phyloP scores from a whole-genome alignment of 345 rosid species.

The Gossypium arboreum region DNA sequence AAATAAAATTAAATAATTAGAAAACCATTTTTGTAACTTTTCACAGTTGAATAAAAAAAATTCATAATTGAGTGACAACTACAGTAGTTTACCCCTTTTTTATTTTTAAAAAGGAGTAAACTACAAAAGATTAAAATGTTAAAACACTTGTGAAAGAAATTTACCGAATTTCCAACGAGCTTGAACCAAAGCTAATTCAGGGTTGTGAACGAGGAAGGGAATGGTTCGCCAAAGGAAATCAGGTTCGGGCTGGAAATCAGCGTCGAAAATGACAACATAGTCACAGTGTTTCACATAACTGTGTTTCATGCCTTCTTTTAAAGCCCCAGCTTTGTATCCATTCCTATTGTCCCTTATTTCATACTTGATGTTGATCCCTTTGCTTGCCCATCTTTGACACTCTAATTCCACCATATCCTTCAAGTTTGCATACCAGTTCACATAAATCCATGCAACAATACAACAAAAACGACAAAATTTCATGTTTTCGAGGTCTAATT shows the following conservation, averaged over 20 bases:
- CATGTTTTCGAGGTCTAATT: too few relatives aligned
- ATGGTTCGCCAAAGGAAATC: conserved; percentile 83
- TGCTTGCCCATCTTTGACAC: conserved; percentile 93
- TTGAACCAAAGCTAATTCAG: conserved; percentile 75
- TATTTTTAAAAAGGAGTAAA: too few relatives aligned
- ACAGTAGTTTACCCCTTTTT: too few relatives aligned
- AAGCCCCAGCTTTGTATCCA: conserved; percentile 92
- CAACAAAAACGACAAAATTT: not conserved
- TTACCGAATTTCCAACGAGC: conserved; percentile 98
- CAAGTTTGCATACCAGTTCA: not conserved
- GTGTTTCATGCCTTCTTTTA: conserved; percentile 89
- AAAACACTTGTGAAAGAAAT: conserved; percentile 1
- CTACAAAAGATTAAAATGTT: too few relatives aligned
- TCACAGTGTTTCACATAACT: conserved; percentile 82
- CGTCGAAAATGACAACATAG: conserved; percentile 86
- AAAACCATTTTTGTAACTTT: too few relatives aligned
- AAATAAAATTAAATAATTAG: too few relatives aligned
- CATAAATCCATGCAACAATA: not conserved
- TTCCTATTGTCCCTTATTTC: conserved; percentile 80
- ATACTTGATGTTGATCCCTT: conserved; percentile 86
- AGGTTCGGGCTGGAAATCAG: conserved; percentile 97
- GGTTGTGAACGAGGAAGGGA: conserved; percentile 77
- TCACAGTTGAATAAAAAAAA: not conserved
- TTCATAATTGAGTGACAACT: too few relatives aligned
- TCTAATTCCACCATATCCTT: conserved; percentile 86